Evolutionary conservation across 1,284 basidiomycete species (phyloP), one percentile per base, ranked within the genome.

Genomic region (Ustilago shanxiensis): DNA sequence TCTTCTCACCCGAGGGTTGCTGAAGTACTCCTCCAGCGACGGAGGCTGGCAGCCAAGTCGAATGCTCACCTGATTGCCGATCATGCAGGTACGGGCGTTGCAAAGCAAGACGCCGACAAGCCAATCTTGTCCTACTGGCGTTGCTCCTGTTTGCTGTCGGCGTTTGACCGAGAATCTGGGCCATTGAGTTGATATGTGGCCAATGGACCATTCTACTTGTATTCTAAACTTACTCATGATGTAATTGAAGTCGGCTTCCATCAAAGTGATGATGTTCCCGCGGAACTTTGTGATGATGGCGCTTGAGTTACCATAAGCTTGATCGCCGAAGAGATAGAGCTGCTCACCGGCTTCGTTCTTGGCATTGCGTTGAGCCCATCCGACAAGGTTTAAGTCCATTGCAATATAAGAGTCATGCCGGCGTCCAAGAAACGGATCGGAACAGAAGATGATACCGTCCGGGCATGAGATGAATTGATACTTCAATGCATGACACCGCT

Each of bases 371-470:
- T 13, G 4, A 33, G 51, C 51, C 51, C 51, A 53, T 7, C 10
- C 31, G 3, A 53, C n/a, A 18, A 29, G n/a, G 9, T 20, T n/a
- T 4, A 7, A 20, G 1, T 44, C n/a, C 8, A 7, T 14, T 3
- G 20, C 41, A 4, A 44, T 8, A n/a, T 44, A 44, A 20, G 41
- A 18, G 20, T 44, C 41, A 20, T 44, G 41, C 8, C 11, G 41
- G 5, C 41, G 14, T 11, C 29, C 29, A 20, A 5, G 11, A n/a
- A n/a, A 53, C 29, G 29, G 51, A 1, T 8, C 18, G 8, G 51
- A 53, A n/a, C 28, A 31, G 20, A 63, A 63, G n/a, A 56, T 24
- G 44, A 63, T 10, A 56, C 61, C 53, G n/a, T 63, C 44, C 2
- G 53, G 53, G 7, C 22, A 24, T 11, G 52, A 29, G n/a, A 50